phyloP scores from a whole-genome alignment of 306 rosid genomes.

The Pyrus pyrifolia region DNA sequence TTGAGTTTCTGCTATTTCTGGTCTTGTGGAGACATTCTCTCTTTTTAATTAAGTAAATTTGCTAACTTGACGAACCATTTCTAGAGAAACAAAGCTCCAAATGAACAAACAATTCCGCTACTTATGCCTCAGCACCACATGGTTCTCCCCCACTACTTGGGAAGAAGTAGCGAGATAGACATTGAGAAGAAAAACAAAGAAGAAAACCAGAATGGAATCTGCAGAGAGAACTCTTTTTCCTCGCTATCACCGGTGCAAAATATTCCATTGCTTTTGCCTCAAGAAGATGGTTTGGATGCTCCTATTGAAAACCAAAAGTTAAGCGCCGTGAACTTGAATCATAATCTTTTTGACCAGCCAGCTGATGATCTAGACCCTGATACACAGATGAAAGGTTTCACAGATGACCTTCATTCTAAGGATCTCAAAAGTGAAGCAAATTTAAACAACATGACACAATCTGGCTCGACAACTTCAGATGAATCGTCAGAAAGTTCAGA shows the following conservation, averaged over 20 bases:
- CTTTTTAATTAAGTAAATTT: background rate
- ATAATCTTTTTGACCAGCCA: conserved; percentile 28
- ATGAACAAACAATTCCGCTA: conserved; percentile 39
- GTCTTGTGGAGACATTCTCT: background rate
- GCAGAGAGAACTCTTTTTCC: conserved; percentile 18
- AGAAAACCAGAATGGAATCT: conserved; percentile 6
- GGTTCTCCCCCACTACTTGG: conserved; percentile 48
- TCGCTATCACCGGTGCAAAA: conserved; percentile 25
- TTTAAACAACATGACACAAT: conserved; percentile 11
- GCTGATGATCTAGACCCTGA: conserved; percentile 27
- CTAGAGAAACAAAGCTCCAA: conserved; percentile 43
- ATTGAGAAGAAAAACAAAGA: conserved; percentile 12
- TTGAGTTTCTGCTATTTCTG: conserved; percentile 2
- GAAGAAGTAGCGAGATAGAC: conserved; percentile 27
- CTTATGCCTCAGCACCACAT: conserved; percentile 48
- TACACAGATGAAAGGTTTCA: conserved; percentile 22
- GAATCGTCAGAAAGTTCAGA: conserved; percentile 19
- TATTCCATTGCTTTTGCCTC: conserved; percentile 45
- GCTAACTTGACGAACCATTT: background rate
- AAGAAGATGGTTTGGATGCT: conserved; percentile 26
- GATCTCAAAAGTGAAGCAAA: conserved; percentile 18
- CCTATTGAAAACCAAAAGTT: conserved; percentile 22
- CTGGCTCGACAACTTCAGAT: conserved; percentile 12
- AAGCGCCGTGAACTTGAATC: conserved; percentile 4
- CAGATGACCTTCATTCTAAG: conserved; percentile 35